A percentile compares a stretch with the other conserved stretches of the same genome.
phyloP scores from a whole-genome alignment of 106 monocot species.

The Dendrobium nobile region DNA sequence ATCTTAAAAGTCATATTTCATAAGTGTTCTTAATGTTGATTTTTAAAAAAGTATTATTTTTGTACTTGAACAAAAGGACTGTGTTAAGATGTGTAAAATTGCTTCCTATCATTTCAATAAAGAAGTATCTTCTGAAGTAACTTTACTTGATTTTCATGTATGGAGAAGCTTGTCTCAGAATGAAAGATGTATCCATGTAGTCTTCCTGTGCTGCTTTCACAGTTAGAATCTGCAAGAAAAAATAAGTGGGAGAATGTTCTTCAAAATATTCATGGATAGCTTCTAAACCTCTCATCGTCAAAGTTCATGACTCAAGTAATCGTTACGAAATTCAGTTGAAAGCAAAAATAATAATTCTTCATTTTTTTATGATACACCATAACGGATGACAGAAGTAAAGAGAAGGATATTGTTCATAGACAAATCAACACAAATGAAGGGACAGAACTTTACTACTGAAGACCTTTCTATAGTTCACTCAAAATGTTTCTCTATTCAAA shows the following conservation, averaged over 20 bases:
- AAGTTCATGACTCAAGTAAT: background rate
- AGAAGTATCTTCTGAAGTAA: background rate
- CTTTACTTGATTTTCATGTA: constrained; percentile 93
- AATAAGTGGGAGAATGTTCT: background rate
- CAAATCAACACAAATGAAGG: background rate
- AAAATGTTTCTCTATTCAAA: too few species aligned
- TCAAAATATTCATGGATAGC: constrained; percentile 4
- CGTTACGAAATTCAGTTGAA: background rate
- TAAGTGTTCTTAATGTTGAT: background rate
- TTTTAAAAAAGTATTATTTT: background rate
- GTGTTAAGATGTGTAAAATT: background rate
- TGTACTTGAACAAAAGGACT: background rate
- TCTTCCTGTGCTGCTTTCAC: constrained; percentile 69
- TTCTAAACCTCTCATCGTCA: background rate
- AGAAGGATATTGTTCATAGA: background rate
- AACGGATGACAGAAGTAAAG: background rate
- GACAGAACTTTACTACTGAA: too few species aligned
- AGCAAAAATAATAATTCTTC: background rate
- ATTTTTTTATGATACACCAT: background rate
- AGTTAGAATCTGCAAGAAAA: constrained; percentile 62
- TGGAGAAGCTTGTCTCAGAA: constrained; percentile 79
- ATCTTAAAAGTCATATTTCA: background rate
- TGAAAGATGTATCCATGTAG: constrained; percentile 68
- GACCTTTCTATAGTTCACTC: too few species aligned
- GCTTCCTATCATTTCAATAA: background rate